Evolutionary conservation across 106 monocot genomes (phyloP).

Genomic region (Allium fistulosum): DNA sequence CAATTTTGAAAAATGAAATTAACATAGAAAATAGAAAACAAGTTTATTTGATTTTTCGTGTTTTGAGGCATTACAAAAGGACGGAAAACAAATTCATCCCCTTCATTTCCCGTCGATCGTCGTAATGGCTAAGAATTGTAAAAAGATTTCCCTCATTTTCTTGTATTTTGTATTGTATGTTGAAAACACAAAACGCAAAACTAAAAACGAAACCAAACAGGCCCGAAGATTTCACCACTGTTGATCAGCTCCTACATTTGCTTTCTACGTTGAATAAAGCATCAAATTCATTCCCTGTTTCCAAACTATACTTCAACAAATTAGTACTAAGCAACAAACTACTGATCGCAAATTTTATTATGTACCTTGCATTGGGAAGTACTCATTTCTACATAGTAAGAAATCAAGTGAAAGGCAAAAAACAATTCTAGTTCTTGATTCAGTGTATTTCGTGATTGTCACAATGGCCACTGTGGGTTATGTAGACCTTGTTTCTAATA

Average conservation of each 20-base stretch:
- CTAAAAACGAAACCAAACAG: too few relatives aligned
- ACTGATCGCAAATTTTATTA: slow-evolving; percentile 20
- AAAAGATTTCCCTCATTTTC: too few relatives aligned
- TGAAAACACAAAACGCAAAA: too few relatives aligned
- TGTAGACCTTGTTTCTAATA: slow-evolving; percentile 73
- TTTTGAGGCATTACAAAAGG: too few relatives aligned
- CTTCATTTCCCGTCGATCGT: too few relatives aligned
- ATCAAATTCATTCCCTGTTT: slow-evolving; percentile 5
- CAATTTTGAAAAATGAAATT: too few relatives aligned
- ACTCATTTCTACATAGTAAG: slow-evolving; percentile 47
- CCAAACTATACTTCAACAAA: slow-evolving; percentile 16
- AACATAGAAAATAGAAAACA: too few relatives aligned
- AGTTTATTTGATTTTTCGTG: too few relatives aligned
- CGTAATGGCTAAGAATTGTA: too few relatives aligned
- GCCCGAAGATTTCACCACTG: slow-evolving; percentile 37
- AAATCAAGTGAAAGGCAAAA: slow-evolving; percentile 55
- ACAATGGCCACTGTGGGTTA: slow-evolving; percentile 95
- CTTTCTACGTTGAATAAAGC: slow-evolving; percentile 1
- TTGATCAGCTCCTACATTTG: slow-evolving; percentile 31
- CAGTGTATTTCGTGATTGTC: slow-evolving; percentile 79
- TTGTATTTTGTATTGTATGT: too few relatives aligned
- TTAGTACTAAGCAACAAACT: slow-evolving; percentile 30
- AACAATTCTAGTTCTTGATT: slow-evolving; percentile 57
- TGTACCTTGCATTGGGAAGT: slow-evolving; percentile 41
- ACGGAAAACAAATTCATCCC: too few relatives aligned